Conservation (phyloP, 1,139 yeast species). For the Pichia sp. region DNA sequence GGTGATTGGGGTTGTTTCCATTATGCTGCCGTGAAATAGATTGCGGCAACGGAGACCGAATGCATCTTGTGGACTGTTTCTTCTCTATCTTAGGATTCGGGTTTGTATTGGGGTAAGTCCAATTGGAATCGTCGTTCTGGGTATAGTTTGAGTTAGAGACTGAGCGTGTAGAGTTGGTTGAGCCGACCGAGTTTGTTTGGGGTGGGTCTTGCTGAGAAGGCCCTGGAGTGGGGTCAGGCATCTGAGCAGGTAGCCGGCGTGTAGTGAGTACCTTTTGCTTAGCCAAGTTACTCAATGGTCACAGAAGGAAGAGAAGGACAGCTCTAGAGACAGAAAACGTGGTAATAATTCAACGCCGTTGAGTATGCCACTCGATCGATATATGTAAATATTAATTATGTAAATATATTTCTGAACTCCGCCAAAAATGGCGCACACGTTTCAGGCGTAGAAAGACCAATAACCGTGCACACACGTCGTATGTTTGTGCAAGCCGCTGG, state of each 20-base stretch:
- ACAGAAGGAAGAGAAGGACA: too few relatives aligned
- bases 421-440: not conserved
- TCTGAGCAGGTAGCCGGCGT: not conserved
- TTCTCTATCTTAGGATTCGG: conserved; percentile 6
- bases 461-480: not conserved
- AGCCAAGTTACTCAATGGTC: too few relatives aligned
- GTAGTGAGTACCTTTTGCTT: too few relatives aligned
- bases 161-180: conserved; percentile 1
- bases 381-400: too few relatives aligned
- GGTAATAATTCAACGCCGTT: not conserved
- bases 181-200: conserved; percentile 1
- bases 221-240: not conserved
- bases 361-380: not conserved
- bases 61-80: conserved; percentile 18
- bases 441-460: not conserved
- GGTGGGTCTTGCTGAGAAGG: not conserved
- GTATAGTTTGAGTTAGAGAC: not conserved
- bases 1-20: conserved; percentile 25
- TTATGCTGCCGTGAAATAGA: conserved; percentile 22
- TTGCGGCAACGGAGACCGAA: conserved; percentile 27
- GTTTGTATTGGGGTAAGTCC: not conserved
- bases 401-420: not conserved
- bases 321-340: not conserved
- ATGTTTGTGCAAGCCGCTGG: not conserved
- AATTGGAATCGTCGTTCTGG: not conserved